These are phyloP conservation scores for Kalaharituber pfeilii DNA, from an alignment of 2,329 filamentous ascomycete genomes.

Conservation along the genomic window DNA sequence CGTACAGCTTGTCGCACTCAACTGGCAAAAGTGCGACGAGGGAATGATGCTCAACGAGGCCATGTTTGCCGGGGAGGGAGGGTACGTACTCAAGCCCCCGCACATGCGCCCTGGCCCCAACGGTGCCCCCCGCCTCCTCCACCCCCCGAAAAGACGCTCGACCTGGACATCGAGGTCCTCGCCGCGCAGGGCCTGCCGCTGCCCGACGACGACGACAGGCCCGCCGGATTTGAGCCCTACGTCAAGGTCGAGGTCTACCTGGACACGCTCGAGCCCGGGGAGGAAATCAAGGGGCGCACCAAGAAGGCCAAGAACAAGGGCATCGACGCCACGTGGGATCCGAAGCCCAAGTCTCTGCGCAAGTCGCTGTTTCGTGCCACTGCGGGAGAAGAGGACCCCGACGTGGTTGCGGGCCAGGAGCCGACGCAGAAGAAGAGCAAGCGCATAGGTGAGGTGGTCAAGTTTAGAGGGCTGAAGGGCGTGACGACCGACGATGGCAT, in stretches of 20 bases:
- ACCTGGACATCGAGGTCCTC: slow-evolving; percentile 39
- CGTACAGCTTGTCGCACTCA: slow-evolving; percentile 48
- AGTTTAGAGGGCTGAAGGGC: slow-evolving; percentile 29
- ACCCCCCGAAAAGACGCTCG: slow-evolving; percentile 29
- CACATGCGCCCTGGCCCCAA: slow-evolving; percentile 32
- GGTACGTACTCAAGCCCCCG: slow-evolving; percentile 45
- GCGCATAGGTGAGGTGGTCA: slow-evolving; percentile 30
- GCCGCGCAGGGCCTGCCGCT: slow-evolving; percentile 41
- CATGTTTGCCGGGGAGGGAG: slow-evolving; percentile 44
- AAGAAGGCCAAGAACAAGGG: slow-evolving; percentile 30
- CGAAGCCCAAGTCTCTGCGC: slow-evolving; percentile 7
- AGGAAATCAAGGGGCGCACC: slow-evolving; percentile 31
- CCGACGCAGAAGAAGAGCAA: slow-evolving; percentile 15
- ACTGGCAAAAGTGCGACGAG: slow-evolving; percentile 48
- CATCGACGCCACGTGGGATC: slow-evolving; percentile 17
- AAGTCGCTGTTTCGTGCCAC: neutral
- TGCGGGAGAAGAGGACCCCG: neutral
- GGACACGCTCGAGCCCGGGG: slow-evolving; percentile 34
- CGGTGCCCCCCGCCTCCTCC: slow-evolving; percentile 25
- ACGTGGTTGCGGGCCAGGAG: neutral
- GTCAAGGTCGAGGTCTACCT: slow-evolving; percentile 45
- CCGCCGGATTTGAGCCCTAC: slow-evolving; percentile 40
- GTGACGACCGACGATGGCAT: slow-evolving; percentile 28
- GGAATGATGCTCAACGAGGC: slow-evolving; percentile 53
- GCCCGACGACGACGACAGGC: slow-evolving; percentile 34